phyloP scores from a whole-genome alignment of 106 monocot genomes.

The Narthecium ossifragum region DNA sequence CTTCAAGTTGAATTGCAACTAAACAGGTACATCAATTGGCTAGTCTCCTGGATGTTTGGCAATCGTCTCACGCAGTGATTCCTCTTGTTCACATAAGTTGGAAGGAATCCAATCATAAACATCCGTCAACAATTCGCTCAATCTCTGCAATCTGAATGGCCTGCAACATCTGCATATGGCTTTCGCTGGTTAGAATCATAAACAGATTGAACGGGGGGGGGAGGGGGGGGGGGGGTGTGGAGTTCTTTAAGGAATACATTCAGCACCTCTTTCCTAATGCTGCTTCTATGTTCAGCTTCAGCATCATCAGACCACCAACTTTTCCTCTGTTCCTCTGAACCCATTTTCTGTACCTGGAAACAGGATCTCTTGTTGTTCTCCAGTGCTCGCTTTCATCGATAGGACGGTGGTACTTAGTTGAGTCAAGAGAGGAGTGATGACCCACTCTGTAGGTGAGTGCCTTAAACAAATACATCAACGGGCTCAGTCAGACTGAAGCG shows the following conservation, averaged over 20 bases:
- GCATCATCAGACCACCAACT: conserved; percentile 83
- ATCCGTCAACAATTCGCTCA: conserved; percentile 81
- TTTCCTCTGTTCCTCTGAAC: conserved; percentile 72
- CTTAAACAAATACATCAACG: conserved; percentile 15
- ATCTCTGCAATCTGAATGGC: conserved; percentile 85
- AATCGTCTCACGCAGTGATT: conserved; percentile 38
- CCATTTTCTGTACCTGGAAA: conserved; percentile 87
- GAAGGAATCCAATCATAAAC: conserved; percentile 73
- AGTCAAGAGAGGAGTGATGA: conserved; percentile 96
- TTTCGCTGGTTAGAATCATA: background rate
- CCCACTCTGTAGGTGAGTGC: conserved; percentile 89
- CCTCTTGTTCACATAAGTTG: conserved; percentile 75
- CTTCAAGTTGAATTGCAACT: background rate
- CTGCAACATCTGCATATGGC: conserved; percentile 48
- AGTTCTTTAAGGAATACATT: background rate
- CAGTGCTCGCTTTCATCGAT: conserved; percentile 83
- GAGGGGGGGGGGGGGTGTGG: too few relatives aligned
- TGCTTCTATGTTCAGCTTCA: conserved; percentile 67
- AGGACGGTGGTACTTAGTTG: conserved; percentile 82
- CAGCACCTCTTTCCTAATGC: conserved; percentile 71
- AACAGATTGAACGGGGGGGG: background rate
- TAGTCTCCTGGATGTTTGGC: conserved; percentile 64
- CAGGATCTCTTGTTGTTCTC: conserved; percentile 67
- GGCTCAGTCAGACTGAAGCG: background rate
- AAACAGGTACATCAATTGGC: conserved; percentile 56